These are phyloP conservation scores for Seiridium cupressi DNA, from an alignment of 2,329 filamentous ascomycete genomes.

Conservation along the genomic window DNA sequence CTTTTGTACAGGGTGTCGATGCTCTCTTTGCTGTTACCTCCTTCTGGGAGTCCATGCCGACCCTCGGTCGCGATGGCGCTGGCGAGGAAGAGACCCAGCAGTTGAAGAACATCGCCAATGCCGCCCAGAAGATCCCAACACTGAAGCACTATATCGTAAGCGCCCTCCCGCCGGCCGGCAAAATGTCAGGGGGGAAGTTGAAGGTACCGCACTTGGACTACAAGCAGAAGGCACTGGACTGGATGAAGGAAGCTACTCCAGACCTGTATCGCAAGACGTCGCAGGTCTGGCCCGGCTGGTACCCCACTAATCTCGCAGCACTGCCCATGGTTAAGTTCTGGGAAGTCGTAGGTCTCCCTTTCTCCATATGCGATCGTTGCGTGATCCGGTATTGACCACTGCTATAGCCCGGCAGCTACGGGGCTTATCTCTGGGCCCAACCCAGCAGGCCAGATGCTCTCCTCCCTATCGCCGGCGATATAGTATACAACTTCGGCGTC, in stretches of 20 bases:
- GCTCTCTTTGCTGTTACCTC: conserved; percentile 28
- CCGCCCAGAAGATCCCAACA: conserved; percentile 9
- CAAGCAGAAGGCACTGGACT: conserved; percentile 16
- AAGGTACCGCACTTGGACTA: conserved; percentile 20
- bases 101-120: conserved; percentile 18
- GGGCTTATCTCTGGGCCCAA: conserved; percentile 4
- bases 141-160: conserved; percentile 21
- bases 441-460: conserved; percentile 8
- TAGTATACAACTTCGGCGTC: conserved; percentile 8
- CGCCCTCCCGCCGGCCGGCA: conserved; percentile 15
- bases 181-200: conserved; percentile 12
- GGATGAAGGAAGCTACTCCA: conserved; percentile 13
- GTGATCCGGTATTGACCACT: not conserved
- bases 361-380: not conserved
- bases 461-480: conserved; percentile 10
- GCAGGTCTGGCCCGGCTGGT: conserved; percentile 18
- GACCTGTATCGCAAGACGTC: conserved; percentile 16
- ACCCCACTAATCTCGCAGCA: conserved; percentile 11
- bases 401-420: not conserved
- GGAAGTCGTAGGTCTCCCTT: not conserved
- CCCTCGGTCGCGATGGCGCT: conserved; percentile 10
- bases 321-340: not conserved
- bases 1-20: conserved; percentile 12
- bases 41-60: conserved; percentile 20
- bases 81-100: conserved; percentile 16